Evolutionary conservation across 306 rosid genomes (phyloP).

Genomic region (Amphicarpaea edgeworthii): DNA sequence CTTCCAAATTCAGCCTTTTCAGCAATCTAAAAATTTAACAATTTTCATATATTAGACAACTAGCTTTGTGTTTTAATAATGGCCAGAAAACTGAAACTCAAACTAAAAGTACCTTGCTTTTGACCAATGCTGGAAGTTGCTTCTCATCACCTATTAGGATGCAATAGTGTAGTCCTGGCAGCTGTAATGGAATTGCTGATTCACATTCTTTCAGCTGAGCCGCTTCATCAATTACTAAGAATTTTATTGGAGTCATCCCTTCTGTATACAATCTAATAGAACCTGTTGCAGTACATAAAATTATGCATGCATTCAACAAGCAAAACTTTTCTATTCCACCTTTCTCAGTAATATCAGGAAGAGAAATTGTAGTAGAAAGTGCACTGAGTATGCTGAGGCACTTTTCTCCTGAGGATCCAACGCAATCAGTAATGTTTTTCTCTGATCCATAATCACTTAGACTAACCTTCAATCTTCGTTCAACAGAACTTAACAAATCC

Average conservation of each 20-base stretch:
- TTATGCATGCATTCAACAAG: slow-evolving; percentile 41
- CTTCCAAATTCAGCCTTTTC: slow-evolving; percentile 55
- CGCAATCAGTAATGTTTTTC: background rate
- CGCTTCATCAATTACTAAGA: slow-evolving; percentile 66
- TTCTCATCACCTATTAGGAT: slow-evolving; percentile 62
- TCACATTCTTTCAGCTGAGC: slow-evolving; percentile 1
- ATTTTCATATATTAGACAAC: background rate
- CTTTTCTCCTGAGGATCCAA: background rate
- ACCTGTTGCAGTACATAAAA: slow-evolving; percentile 53
- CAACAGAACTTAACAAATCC: slow-evolving; percentile 22
- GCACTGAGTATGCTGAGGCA: background rate
- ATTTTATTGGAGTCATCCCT: slow-evolving; percentile 13
- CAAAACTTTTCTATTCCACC: slow-evolving; percentile 26
- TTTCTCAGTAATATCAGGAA: background rate
- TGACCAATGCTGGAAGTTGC: slow-evolving; percentile 64
- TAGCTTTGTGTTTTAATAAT: too few relatives aligned
- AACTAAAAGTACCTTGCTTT: slow-evolving; percentile 59
- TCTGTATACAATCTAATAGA: slow-evolving; percentile 43
- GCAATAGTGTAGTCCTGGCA: slow-evolving; percentile 47
- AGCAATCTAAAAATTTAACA: slow-evolving; percentile 34
- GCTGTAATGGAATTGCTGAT: slow-evolving; percentile 53
- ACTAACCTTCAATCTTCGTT: background rate
- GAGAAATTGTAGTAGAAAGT: background rate
- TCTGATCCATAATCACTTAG: background rate
- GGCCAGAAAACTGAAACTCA: background rate